Evolutionary conservation across 1,284 basidiomycete species (phyloP).

Genomic region (Sanghuangporus baumii): DNA sequence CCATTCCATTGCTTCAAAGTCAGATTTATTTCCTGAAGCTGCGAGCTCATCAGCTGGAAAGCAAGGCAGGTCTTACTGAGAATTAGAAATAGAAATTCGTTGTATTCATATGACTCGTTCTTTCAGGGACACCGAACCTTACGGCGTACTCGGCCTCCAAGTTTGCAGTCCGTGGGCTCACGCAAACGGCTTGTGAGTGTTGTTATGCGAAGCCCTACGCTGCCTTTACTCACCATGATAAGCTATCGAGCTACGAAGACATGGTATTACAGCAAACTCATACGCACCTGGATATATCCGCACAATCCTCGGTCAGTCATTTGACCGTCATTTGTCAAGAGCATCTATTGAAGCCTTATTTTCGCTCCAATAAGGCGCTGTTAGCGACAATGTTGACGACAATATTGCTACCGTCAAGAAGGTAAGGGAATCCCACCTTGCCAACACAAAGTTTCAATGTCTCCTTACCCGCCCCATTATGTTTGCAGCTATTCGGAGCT

Average conservation of each 20-base stretch:
- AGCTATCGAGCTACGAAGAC: conserved; percentile 16
- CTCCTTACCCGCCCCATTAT: background rate
- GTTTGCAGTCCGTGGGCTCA: conserved; percentile 13
- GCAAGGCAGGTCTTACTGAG: background rate
- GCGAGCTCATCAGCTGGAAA: conserved; percentile 11
- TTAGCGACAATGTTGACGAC: background rate
- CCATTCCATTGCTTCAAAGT: background rate
- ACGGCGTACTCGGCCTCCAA: conserved; percentile 14
- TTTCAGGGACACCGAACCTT: background rate
- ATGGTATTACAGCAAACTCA: conserved; percentile 17
- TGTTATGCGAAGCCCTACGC: background rate
- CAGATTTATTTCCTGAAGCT: background rate
- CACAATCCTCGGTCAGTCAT: background rate
- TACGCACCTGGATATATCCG: conserved; percentile 9
- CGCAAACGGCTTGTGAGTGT: conserved; percentile 8
- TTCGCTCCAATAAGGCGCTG: background rate
- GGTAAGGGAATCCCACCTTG: background rate
- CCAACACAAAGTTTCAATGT: background rate
- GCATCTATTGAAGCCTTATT: background rate
- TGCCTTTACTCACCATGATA: background rate
- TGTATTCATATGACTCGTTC: background rate
- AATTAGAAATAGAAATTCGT: background rate
- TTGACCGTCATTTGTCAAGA: background rate
- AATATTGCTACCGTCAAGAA: background rate
- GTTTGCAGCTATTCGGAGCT: background rate